These are phyloP conservation scores for Pleurotus cornucopiae DNA, from an alignment of 768 basidiomycete genomes.

Conservation along the genomic window DNA sequence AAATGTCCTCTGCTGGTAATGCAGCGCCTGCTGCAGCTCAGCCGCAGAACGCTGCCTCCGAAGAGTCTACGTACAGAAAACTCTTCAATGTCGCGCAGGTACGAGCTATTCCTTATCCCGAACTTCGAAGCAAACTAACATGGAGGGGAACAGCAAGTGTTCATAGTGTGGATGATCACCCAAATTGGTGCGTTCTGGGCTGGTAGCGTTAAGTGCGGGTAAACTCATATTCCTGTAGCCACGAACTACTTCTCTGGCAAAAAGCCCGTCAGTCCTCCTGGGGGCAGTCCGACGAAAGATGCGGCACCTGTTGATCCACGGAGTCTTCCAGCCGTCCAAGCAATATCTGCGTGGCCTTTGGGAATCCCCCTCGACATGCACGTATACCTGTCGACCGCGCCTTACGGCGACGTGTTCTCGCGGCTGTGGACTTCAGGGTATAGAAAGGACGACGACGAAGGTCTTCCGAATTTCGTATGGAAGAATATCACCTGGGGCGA, in stretches of 20 bases:
- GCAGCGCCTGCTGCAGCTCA: slow-evolving; percentile 1
- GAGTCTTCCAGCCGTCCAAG: slow-evolving; percentile 51
- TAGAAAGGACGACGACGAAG: slow-evolving; percentile 41
- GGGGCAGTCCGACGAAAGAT: slow-evolving; percentile 9
- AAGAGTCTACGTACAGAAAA: slow-evolving; percentile 31
- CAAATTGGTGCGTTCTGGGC: slow-evolving; percentile 49
- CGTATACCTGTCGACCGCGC: slow-evolving; percentile 68
- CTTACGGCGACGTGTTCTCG: slow-evolving; percentile 55
- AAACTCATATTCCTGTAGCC: slow-evolving; percentile 13
- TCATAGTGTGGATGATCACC: slow-evolving; percentile 61
- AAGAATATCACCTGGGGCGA: slow-evolving; percentile 74
- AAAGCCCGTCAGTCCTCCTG: slow-evolving; percentile 4
- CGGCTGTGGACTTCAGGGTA: slow-evolving; percentile 47
- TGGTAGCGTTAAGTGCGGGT: not conserved
- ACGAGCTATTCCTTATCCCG: slow-evolving; percentile 8
- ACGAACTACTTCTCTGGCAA: slow-evolving; percentile 21
- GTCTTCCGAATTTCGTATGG: slow-evolving; percentile 72
- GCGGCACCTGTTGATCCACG: slow-evolving; percentile 35
- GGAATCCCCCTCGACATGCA: slow-evolving; percentile 65
- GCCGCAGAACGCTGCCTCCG: slow-evolving; percentile 12
- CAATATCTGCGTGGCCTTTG: slow-evolving; percentile 54
- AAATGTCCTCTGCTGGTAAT: not conserved
- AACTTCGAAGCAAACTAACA: not conserved
- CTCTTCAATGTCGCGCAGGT: slow-evolving; percentile 41
- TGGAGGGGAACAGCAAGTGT: slow-evolving; percentile 49